Percentiles rank a stretch among this genome's conserved stretches.
Evolutionary conservation across 768 basidiomycete species (phyloP).

Genomic region (Leccinum aurantiacum): DNA sequence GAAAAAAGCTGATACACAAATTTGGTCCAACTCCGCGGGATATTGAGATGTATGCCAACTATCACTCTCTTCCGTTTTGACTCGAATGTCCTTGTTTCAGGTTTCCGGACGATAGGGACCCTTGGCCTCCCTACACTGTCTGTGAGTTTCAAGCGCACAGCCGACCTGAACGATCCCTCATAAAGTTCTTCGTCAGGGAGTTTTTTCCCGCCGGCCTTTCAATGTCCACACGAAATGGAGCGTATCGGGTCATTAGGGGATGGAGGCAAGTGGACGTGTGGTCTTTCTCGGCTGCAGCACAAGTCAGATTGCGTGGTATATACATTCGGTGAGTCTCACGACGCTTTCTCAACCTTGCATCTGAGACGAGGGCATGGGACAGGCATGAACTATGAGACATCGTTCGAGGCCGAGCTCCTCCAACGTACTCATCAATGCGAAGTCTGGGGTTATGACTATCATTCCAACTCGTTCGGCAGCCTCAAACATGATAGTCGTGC

Average conservation of each 20-base stretch:
- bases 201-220: slow-evolving; percentile 45
- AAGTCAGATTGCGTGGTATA: slow-evolving; percentile 62
- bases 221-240: slow-evolving; percentile 44
- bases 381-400: slow-evolving; percentile 60
- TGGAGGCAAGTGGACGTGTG: slow-evolving; percentile 73
- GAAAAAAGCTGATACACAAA: slow-evolving; percentile 50
- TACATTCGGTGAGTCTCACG: slow-evolving; percentile 47
- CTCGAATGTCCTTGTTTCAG: slow-evolving; percentile 28
- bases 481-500: slow-evolving; percentile 37
- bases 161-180: slow-evolving; percentile 1
- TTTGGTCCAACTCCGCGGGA: slow-evolving; percentile 54
- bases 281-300: slow-evolving; percentile 51
- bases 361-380: not conserved
- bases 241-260: slow-evolving; percentile 55
- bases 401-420: slow-evolving; percentile 61
- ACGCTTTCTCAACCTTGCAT: not conserved
- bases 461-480: slow-evolving; percentile 34
- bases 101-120: slow-evolving; percentile 51
- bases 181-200: slow-evolving; percentile 35
- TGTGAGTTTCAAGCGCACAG: slow-evolving; percentile 40
- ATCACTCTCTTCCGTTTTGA: slow-evolving; percentile 5
- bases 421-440: slow-evolving; percentile 47
- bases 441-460: slow-evolving; percentile 63
- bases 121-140: slow-evolving; percentile 59
- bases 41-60: slow-evolving; percentile 37